Evolutionary conservation across 257 asterid genomes (phyloP).

Genomic region (Craterostigma plantagineum): DNA sequence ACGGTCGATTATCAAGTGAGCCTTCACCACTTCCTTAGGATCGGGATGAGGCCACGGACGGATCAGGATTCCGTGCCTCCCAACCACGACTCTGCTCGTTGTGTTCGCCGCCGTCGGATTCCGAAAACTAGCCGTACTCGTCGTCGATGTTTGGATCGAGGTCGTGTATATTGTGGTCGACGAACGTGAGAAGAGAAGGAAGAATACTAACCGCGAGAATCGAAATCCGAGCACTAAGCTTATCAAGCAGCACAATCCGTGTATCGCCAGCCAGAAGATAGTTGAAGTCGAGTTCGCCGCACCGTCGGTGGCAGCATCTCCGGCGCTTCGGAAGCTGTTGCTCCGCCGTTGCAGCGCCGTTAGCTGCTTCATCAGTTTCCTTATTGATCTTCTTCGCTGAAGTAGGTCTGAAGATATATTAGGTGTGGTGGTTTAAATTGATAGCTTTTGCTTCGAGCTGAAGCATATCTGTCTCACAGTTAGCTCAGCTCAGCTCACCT

Average conservation of each 20-base stretch:
- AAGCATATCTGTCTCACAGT: too few species aligned
- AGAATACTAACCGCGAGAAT: slow-evolving; percentile 76
- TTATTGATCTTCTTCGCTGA: too few species aligned
- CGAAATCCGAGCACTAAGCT: slow-evolving; percentile 88
- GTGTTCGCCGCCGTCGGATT: slow-evolving; percentile 17
- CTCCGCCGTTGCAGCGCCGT: slow-evolving; percentile 79
- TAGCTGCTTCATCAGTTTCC: slow-evolving; percentile 43
- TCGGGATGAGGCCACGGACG: slow-evolving; percentile 99
- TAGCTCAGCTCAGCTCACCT: too few species aligned
- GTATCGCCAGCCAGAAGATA: slow-evolving; percentile 66
- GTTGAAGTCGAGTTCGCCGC: slow-evolving; percentile 56
- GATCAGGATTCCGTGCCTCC: slow-evolving; percentile 84
- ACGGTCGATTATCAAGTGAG: slow-evolving; percentile 71
- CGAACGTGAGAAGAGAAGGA: slow-evolving; percentile 36
- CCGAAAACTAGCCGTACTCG: neutral
- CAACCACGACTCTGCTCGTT: slow-evolving; percentile 73
- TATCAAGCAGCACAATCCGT: slow-evolving; percentile 65
- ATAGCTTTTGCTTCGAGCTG: too few species aligned
- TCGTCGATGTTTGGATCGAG: slow-evolving; percentile 7
- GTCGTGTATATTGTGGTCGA: slow-evolving; percentile 27
- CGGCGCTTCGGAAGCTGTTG: slow-evolving; percentile 55
- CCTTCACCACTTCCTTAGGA: slow-evolving; percentile 79
- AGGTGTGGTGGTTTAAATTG: too few species aligned
- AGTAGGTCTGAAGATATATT: too few species aligned
- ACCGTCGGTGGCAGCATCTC: slow-evolving; percentile 51